Evolutionary conservation across 2,329 filamentous ascomycete species (phyloP).

Genomic region (Pyrenochaeta sp.): DNA sequence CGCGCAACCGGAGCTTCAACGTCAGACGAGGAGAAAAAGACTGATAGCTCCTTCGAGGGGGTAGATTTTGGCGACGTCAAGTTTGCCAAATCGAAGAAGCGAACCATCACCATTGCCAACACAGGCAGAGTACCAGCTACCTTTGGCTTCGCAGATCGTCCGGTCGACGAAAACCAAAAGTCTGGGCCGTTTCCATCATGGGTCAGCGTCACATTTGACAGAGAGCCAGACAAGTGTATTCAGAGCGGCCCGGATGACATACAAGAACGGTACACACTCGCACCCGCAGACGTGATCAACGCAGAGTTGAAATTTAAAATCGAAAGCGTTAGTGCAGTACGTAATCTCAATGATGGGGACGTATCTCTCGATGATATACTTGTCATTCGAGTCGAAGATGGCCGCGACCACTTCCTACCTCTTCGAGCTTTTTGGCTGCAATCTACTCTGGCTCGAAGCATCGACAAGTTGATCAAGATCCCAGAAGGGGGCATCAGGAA

Average conservation of each 20-base stretch:
- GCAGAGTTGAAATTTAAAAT: slow-evolving; percentile 74
- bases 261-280: slow-evolving; percentile 67
- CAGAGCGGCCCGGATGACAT: slow-evolving; percentile 36
- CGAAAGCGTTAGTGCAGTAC: slow-evolving; percentile 68
- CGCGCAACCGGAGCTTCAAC: slow-evolving; percentile 39
- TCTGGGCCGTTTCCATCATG: slow-evolving; percentile 65
- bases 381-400: slow-evolving; percentile 81
- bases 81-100: slow-evolving; percentile 70
- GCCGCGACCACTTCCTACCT: slow-evolving; percentile 90
- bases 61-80: slow-evolving; percentile 81
- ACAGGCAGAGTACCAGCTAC: slow-evolving; percentile 83
- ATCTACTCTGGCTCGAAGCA: slow-evolving; percentile 81
- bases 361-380: slow-evolving; percentile 81
- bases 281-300: slow-evolving; percentile 83
- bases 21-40: slow-evolving; percentile 33
- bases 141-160: slow-evolving; percentile 80
- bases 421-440: slow-evolving; percentile 80
- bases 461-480: slow-evolving; percentile 87
- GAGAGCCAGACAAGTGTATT: slow-evolving; percentile 53
- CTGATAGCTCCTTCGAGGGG: slow-evolving; percentile 57
- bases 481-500: slow-evolving; percentile 81
- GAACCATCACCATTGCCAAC: slow-evolving; percentile 85
- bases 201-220: slow-evolving; percentile 73
- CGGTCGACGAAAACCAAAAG: slow-evolving; percentile 57
- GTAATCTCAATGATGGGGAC: slow-evolving; percentile 73